Conservation (phyloP, 306 rosid species). For the Mimosa bimucronata region DNA sequence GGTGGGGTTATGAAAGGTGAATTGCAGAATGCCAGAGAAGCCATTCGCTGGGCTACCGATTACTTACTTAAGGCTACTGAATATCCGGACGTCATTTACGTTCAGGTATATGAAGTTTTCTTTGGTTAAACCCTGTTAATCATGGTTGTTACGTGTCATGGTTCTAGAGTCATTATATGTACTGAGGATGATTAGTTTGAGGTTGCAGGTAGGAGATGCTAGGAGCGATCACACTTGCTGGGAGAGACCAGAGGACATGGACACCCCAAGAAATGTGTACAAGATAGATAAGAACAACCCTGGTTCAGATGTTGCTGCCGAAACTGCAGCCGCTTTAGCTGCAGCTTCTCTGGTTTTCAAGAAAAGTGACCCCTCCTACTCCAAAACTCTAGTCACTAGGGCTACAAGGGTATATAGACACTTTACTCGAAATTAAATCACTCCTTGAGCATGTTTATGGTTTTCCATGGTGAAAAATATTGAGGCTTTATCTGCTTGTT, state of each 20-base stretch:
- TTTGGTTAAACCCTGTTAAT: background rate
- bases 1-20: constrained; percentile 91
- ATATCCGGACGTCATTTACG: constrained; percentile 77
- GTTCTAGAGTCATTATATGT: background rate
- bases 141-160: background rate
- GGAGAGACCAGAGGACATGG: constrained; percentile 99
- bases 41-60: constrained; percentile 91
- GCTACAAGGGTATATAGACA: constrained; percentile 65
- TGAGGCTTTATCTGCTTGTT: constrained; percentile 10
- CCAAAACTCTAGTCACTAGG: constrained; percentile 59
- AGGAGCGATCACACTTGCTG: constrained; percentile 89
- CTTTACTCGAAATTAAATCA: background rate
- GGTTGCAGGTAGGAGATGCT: constrained; percentile 83
- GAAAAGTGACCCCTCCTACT: constrained; percentile 79
- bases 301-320: constrained; percentile 95
- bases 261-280: constrained; percentile 80
- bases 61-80: constrained; percentile 92
- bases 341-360: constrained; percentile 92
- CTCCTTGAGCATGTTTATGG: background rate
- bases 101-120: constrained; percentile 58
- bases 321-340: constrained; percentile 98
- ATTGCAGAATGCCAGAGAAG: constrained; percentile 71
- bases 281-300: constrained; percentile 76
- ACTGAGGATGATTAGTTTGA: background rate
- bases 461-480: background rate